Evolutionary conservation across 345 rosid species (phyloP).

Genomic region (Sapria himalayana): DNA sequence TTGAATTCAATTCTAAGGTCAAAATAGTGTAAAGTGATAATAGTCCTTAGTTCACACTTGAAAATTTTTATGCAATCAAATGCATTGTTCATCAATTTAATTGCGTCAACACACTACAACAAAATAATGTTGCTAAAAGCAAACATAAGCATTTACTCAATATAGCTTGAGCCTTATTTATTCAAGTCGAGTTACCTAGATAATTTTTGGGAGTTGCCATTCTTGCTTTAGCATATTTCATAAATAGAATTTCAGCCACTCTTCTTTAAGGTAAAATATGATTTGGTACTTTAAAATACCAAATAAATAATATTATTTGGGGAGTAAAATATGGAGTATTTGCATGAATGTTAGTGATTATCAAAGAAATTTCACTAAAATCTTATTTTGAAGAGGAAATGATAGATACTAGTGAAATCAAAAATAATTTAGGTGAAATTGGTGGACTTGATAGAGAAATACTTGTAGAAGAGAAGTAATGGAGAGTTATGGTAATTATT

Average conservation of each 20-base stretch:
- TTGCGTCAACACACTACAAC: not conserved
- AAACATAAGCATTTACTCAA: constrained; percentile 2
- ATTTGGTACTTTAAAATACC: too few relatives aligned
- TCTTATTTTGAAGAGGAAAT: too few relatives aligned
- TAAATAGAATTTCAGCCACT: not conserved
- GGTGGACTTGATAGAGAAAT: too few relatives aligned
- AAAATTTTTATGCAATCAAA: not conserved
- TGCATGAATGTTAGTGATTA: too few relatives aligned
- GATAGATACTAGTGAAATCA: too few relatives aligned
- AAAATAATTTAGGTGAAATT: too few relatives aligned
- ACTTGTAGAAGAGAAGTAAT: too few relatives aligned
- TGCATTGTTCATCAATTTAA: not conserved
- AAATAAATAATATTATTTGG: too few relatives aligned
- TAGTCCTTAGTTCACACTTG: not conserved
- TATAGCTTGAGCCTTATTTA: not conserved
- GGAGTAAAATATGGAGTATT: too few relatives aligned
- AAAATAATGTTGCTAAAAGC: not conserved
- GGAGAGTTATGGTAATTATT: too few relatives aligned
- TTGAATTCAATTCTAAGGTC: not conserved
- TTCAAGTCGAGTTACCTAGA: not conserved
- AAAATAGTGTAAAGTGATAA: not conserved
- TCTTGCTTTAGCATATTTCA: not conserved
- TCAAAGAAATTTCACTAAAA: too few relatives aligned
- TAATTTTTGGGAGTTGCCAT: not conserved
- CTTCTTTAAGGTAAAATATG: not conserved